Conservation (phyloP, 768 basidiomycete genomes). For the Panellus pusillus region DNA sequence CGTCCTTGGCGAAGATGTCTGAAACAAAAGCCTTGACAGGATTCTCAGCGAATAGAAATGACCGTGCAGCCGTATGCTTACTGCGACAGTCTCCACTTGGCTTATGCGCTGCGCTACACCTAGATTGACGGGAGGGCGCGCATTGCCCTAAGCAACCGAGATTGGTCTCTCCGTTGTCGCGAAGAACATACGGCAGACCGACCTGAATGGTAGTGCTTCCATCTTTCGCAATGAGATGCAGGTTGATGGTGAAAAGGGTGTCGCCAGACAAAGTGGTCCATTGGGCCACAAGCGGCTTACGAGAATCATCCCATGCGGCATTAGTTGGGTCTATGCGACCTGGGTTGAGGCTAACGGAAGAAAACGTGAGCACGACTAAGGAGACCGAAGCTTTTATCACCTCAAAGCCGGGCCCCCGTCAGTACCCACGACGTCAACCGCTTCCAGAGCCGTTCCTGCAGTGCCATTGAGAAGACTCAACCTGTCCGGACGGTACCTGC, state of each 20-base stretch:
- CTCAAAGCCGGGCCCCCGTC: conserved; percentile 40
- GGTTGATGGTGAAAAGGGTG: conserved; percentile 57
- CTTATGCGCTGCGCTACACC: conserved; percentile 45
- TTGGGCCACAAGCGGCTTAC: conserved; percentile 60
- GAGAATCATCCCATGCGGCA: conserved; percentile 51
- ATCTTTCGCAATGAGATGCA: conserved; percentile 59
- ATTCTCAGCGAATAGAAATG: background rate
- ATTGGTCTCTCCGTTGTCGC: background rate
- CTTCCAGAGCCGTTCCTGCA: conserved; percentile 48
- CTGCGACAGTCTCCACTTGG: conserved; percentile 53
- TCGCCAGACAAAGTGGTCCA: conserved; percentile 49
- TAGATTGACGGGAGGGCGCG: conserved; percentile 58
- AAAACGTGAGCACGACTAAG: conserved; percentile 3
- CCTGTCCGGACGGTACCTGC: conserved; percentile 50
- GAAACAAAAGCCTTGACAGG: conserved; percentile 47
- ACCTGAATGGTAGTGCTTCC: conserved; percentile 46
- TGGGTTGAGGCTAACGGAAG: conserved; percentile 51
- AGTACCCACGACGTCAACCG: conserved; percentile 36
- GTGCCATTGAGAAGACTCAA: conserved; percentile 39
- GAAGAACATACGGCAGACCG: background rate
- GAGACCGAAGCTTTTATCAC: conserved; percentile 27
- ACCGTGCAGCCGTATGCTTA: conserved; percentile 26
- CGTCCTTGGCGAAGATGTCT: conserved; percentile 41
- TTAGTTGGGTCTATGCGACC: conserved; percentile 62
- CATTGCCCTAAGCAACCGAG: conserved; percentile 43